phyloP scores from a whole-genome alignment of 768 basidiomycete species.

The Clitopilus hobsonii region DNA sequence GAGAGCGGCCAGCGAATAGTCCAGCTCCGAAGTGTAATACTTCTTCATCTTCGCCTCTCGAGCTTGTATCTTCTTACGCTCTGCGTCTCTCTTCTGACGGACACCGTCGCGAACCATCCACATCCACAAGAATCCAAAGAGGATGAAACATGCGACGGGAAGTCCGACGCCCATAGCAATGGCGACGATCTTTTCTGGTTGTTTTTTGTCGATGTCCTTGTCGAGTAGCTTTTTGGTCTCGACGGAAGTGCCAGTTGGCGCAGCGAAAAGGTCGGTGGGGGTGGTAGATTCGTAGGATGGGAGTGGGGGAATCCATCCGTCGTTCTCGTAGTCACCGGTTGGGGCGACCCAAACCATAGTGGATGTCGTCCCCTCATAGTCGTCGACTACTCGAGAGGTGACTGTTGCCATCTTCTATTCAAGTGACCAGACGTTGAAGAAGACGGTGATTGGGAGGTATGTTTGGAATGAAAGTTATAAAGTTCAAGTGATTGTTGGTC shows the following conservation, averaged over 20 bases:
- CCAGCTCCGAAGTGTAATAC: not conserved
- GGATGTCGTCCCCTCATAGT: not conserved
- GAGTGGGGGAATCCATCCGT: not conserved
- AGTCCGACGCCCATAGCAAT: too few species aligned
- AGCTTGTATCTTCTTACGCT: not conserved
- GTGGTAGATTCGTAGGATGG: not conserved
- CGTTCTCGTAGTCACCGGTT: not conserved
- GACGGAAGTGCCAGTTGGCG: not conserved
- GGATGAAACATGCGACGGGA: not conserved
- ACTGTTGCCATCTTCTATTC: not conserved
- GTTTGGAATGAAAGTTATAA: not conserved
- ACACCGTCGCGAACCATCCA: not conserved
- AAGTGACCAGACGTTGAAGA: too few species aligned
- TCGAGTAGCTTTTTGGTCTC: not conserved
- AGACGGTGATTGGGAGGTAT: not conserved
- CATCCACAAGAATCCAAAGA: not conserved
- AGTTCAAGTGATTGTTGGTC: too few species aligned
- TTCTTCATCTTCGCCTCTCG: not conserved
- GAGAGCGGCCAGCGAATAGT: not conserved
- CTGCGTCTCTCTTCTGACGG: not conserved
- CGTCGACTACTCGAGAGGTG: not conserved
- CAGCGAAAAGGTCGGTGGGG: not conserved
- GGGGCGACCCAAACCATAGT: not conserved
- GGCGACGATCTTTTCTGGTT: not conserved
- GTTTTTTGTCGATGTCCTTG: not conserved